Evolutionary conservation across 371 early-diverging fungal species (phyloP).

Genomic region (Mucor plumbeus): DNA sequence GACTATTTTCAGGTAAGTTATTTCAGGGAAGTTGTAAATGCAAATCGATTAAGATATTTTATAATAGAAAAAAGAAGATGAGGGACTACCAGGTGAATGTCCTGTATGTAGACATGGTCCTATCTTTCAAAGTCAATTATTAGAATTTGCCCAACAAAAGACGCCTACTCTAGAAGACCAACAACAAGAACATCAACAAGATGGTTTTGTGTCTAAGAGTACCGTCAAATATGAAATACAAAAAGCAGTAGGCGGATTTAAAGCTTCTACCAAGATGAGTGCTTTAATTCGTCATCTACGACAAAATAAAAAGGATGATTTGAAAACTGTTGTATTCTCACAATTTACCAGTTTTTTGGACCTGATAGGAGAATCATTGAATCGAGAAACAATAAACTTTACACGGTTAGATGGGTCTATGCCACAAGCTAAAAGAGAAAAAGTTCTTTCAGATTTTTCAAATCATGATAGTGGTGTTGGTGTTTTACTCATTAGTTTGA

Average conservation of each 20-base stretch:
- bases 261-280: slow-evolving; percentile 66
- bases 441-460: slow-evolving; percentile 63
- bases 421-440: slow-evolving; percentile 62
- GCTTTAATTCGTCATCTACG: slow-evolving; percentile 59
- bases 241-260: slow-evolving; percentile 57
- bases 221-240: slow-evolving; percentile 36
- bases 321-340: slow-evolving; percentile 80
- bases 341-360: slow-evolving; percentile 84
- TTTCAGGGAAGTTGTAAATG: neutral
- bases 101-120: slow-evolving; percentile 65
- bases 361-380: slow-evolving; percentile 64
- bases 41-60: too few species aligned
- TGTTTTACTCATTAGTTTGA: slow-evolving; percentile 83
- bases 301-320: slow-evolving; percentile 33
- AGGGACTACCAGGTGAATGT: slow-evolving; percentile 62
- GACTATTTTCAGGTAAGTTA: slow-evolving; percentile 60
- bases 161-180: neutral
- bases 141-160: slow-evolving; percentile 46
- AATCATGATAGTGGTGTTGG: slow-evolving; percentile 28
- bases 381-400: slow-evolving; percentile 55
- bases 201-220: neutral
- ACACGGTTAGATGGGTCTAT: slow-evolving; percentile 76
- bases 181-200: neutral
- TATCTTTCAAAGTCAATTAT: slow-evolving; percentile 55
- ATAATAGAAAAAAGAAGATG: slow-evolving; percentile 54